These are phyloP conservation scores for Oryza australiensis DNA, from an alignment of 176 grass and related monocot genomes.

Conservation along the genomic window DNA sequence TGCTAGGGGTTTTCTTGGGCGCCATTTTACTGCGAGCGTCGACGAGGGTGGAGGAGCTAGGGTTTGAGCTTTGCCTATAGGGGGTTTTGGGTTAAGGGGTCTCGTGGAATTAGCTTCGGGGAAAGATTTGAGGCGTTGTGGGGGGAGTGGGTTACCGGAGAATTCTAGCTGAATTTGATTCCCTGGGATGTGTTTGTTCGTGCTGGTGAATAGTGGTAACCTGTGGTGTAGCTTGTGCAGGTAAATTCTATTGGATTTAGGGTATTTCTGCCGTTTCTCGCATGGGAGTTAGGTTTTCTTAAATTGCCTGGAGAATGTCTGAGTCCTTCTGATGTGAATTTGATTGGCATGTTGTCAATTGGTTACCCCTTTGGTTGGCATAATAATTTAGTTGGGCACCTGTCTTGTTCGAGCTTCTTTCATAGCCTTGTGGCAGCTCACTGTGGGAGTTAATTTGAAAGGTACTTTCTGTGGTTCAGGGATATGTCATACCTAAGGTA, in stretches of 20 bases:
- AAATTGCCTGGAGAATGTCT: not conserved
- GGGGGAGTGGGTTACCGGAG: not conserved
- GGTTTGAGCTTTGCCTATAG: slow-evolving; percentile 6
- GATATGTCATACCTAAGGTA: not conserved
- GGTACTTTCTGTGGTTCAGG: not conserved
- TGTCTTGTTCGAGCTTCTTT: not conserved
- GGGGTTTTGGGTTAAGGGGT: not conserved
- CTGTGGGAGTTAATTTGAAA: not conserved
- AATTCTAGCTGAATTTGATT: not conserved
- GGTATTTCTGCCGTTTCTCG: not conserved
- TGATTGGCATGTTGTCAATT: not conserved
- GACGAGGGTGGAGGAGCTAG: not conserved
- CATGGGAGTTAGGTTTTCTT: not conserved
- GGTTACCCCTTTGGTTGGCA: not conserved
- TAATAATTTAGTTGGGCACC: not conserved
- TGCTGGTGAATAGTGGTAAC: not conserved
- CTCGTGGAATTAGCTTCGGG: not conserved
- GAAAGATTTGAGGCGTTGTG: not conserved
- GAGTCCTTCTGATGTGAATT: not conserved
- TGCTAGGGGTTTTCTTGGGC: slow-evolving; percentile 37
- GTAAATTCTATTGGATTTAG: not conserved
- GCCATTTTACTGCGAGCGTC: slow-evolving; percentile 7
- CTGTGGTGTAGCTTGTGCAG: not conserved
- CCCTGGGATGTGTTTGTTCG: not conserved
- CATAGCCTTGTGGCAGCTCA: not conserved